A percentile compares a stretch with the other conserved stretches of the same genome.
These are phyloP conservation scores for Blastocystis sp. DNA, from an alignment of 352 stramenopile species.

Conservation along the genomic window DNA sequence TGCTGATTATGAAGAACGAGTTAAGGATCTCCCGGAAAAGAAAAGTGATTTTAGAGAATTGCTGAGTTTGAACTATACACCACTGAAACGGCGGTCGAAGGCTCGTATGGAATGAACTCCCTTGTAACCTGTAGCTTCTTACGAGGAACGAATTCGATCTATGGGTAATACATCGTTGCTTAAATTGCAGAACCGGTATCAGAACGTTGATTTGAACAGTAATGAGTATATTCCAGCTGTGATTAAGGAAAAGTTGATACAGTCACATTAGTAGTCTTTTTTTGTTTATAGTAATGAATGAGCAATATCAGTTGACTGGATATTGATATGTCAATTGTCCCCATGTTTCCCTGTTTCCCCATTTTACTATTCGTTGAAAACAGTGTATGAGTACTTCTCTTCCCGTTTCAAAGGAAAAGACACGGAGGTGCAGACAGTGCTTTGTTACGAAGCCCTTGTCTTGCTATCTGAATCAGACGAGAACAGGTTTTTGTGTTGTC, in stretches of 20 bases:
- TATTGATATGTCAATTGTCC: no score
- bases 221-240: slow-evolving; percentile 59
- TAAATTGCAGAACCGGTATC: slow-evolving; percentile 55
- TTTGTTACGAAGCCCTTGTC: background rate
- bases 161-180: background rate
- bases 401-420: background rate
- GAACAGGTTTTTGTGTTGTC: slow-evolving; percentile 12
- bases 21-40: background rate
- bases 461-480: slow-evolving; percentile 7
- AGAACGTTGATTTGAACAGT: slow-evolving; percentile 44
- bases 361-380: background rate
- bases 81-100: background rate
- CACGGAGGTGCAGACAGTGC: slow-evolving; percentile 30
- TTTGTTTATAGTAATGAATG: slow-evolving; percentile 38
- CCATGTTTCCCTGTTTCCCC: no score
- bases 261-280: background rate
- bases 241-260: slow-evolving; percentile 48
- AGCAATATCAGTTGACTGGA: no score
- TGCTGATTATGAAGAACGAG: background rate
- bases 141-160: slow-evolving; percentile 32
- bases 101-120: background rate
- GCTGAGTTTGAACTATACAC: background rate
- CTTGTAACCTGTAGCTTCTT: slow-evolving; percentile 11
- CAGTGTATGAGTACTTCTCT: background rate
- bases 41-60: slow-evolving; percentile 20